phyloP scores from a whole-genome alignment of 78 protist genomes.

The Anaeramoeba ignava region DNA sequence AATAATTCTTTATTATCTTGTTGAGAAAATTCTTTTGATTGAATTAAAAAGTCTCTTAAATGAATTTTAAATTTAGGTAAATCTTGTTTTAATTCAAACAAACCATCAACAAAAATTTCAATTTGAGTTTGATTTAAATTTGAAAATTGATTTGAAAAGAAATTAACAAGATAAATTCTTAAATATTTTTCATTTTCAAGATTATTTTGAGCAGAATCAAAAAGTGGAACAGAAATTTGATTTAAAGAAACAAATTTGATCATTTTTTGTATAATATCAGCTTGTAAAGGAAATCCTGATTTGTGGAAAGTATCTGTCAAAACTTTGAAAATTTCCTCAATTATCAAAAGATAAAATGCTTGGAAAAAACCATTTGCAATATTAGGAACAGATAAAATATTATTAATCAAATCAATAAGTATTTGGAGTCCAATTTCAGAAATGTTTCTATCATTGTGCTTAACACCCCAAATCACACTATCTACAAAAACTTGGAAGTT shows the following conservation, averaged over 20 bases:
- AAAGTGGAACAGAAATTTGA: not conserved
- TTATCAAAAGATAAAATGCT: constrained; percentile 20
- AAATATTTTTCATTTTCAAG: too few species aligned
- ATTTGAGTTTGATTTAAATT: constrained; percentile 6
- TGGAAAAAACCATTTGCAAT: constrained; percentile 30
- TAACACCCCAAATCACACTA: constrained; percentile 77
- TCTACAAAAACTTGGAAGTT: constrained; percentile 65
- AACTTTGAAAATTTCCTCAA: constrained; percentile 40
- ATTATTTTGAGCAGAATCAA: not conserved
- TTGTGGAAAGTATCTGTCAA: constrained; percentile 68
- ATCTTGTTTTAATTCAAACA: constrained; percentile 16
- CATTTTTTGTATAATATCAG: not conserved
- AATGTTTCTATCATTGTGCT: constrained; percentile 74
- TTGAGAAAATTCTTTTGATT: constrained; percentile 9
- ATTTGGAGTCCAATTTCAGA: constrained; percentile 56
- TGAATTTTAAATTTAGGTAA: constrained; percentile 20
- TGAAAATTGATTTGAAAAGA: not conserved
- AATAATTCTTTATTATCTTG: not conserved
- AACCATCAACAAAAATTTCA: not conserved
- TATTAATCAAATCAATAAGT: not conserved
- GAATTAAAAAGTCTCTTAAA: constrained; percentile 39
- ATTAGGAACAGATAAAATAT: not conserved
- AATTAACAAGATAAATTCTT: too few species aligned
- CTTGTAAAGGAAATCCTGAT: constrained; percentile 29
- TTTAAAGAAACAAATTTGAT: not conserved